Base-by-base conservation (phyloP, 345 rosid genomes). In the Schrenkiella parvula region DNA sequence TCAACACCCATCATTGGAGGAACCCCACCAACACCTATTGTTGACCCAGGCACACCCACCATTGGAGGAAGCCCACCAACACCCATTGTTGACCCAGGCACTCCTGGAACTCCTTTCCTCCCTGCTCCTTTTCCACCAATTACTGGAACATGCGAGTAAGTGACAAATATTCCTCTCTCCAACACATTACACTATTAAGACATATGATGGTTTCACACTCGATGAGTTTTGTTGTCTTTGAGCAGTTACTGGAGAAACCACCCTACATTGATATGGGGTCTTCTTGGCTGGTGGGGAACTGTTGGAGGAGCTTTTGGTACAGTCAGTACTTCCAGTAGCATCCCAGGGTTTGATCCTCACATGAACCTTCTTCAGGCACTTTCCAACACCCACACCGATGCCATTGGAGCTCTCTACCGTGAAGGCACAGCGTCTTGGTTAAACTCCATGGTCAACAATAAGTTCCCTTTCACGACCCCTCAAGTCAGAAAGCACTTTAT, bases 361-460 rank as follows among this genome's bases (percentile, higher is more conserved):
- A 80, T 79, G 83, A 90, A 79, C 88, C 64, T 95, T 41, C 87
- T 79, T n/a, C 87, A 95, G 68, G 96, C 97, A 12, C 95, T 95
- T 59, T 84, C 98, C 41, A 89, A 90, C 81, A 77, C 82, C 3
- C 85, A 88, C 2, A 65, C 62, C 1, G 96, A 93, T 70, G 85
- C 92, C 19, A 65, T 84, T 29, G 97, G 98, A 0, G 61, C 78
- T 3, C 97, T 93, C 56, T 93, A 84, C 81, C 78, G 99, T 51
- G 95, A 95, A 90, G 99, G 96, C 12, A 87, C 97, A 42, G 99
- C 99, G 10, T 78, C 99, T 22, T 81, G 88, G 72, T 85, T 95
- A 67, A 91, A 95, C 82, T 95, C 99, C 69, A 70, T 95, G 95
- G 90, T 79, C 1, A 84, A 64, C 79, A 23, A 68, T 60, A 84